Base-by-base conservation (phyloP, 306 rosid species). In the Rubus idaeus region DNA sequence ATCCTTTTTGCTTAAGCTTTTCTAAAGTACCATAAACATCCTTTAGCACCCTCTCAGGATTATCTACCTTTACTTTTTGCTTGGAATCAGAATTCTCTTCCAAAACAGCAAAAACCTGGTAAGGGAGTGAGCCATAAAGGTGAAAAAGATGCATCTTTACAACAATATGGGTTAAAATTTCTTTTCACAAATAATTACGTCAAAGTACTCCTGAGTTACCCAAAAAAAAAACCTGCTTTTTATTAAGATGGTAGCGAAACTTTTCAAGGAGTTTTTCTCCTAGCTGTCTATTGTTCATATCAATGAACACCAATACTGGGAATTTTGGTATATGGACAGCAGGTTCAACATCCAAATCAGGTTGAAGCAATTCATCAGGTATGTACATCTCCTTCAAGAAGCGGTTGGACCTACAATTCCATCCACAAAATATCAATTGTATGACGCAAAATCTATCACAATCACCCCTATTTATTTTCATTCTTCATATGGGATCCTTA, bases 291-390 rank as follows among this genome's bases (percentile, higher is more conserved):
- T n/a, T 17, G 61, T 44, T 46, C 13, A 37, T 42, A 47, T 75
- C 57, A 45, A 75, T 4, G 17, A 75, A 61, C 45, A 75, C 78
- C 2, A 75, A 16, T 5, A 61, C 78, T 16, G 78, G 78, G 11
- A 40, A 60, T 37, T 23, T 13, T 0, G 70, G 58, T 12, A 61
- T 26, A 4, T 30, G 4, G 45, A 55, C 45, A 12, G 40, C 18
- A 47, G 55, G 35, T 39, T 58, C 47, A 8, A 10, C 45, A 14
- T 61, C 56, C 26, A 55, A 26, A 6, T n/a, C 70, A 14, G 57
- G 78, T 8, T 16, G 26, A 44, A 75, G 70, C 39, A 75, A 18
- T 64, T 75, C 61, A 61, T 61, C 60, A 75, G 70, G 70, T 17
- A 75, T 75, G 57, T 47, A 62, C 49, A 74, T 57, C 55, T 61